Base-by-base conservation (phyloP, 495 filamentous ascomycete genomes). In the Immersiella caudata region DNA sequence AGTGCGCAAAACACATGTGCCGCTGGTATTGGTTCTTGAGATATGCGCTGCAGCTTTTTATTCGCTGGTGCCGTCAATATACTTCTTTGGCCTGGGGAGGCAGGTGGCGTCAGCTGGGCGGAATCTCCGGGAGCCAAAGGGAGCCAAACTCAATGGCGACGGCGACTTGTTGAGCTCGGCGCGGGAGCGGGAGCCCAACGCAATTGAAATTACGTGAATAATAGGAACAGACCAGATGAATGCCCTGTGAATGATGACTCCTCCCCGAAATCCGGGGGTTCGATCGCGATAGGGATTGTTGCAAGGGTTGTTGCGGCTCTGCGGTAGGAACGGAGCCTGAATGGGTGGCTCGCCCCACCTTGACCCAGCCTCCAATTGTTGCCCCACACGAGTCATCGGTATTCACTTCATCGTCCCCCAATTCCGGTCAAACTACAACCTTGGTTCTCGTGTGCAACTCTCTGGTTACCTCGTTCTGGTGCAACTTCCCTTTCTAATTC, bases 371-470 rank as follows among this genome's bases (percentile, higher is more conserved):
- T 46, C 40, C 40, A 46, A 46, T 46, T 12, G 57, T 59, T 36
- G 57, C 57, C 57, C 57, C 57, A 59, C 57, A 36, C 57, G 57
- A 59, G 57, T 59, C 57, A 59, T 59, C 57, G 57, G 18, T 26
- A 25, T 33, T 59, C 57, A n/a, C 57, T 18, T 21, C 57, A n/a
- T 59, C 57, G 25, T 27, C 26, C 27, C 55, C 55, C 25, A 35
- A 59, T 14, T 46, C 40, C 40, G n/a, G 6, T 26, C 25, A 18
- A 59, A 24, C 12, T 14, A 12, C 49, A 21, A 51, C 14, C 21
- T n/a, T 29, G 29, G 29, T 33, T 33, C 29, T 33, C 29, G 29
- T 8, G 29, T 8, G 40, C 57, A 59, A 16, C 57, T 59, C 27
- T 25, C 27, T 25, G 21, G 33, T 20, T 35, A 29, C 24, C 56